Conservation (phyloP, 805 yeast species). For the Wickerhamiella bombiphila region DNA sequence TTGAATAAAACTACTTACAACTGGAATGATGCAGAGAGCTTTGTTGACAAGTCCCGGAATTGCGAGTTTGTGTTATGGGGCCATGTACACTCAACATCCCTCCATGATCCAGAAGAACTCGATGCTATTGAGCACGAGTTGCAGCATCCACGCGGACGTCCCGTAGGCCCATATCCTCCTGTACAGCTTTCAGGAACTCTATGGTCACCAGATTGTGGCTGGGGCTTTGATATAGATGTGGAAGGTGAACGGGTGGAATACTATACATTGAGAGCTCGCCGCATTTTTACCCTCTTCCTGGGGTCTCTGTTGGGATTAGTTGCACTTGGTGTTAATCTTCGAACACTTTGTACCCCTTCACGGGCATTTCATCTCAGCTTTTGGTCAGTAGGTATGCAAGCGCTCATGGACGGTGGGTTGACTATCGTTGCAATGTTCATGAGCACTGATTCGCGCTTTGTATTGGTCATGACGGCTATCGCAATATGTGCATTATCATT, state of each 20-base stretch:
- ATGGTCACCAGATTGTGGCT: slow-evolving; percentile 85
- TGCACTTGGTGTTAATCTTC: slow-evolving; percentile 53
- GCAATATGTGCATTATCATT: neutral
- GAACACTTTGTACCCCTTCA: slow-evolving; percentile 62
- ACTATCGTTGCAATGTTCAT: slow-evolving; percentile 48
- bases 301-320: slow-evolving; percentile 38
- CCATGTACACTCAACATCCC: slow-evolving; percentile 39
- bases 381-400: slow-evolving; percentile 43
- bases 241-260: slow-evolving; percentile 47
- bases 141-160: slow-evolving; percentile 61
- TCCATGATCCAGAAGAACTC: slow-evolving; percentile 27
- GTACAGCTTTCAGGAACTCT: slow-evolving; percentile 43
- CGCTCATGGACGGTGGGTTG: slow-evolving; percentile 53
- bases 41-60: slow-evolving; percentile 33
- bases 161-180: slow-evolving; percentile 44
- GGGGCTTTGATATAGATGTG: slow-evolving; percentile 25
- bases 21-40: slow-evolving; percentile 38
- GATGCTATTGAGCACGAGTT: slow-evolving; percentile 58
- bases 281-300: slow-evolving; percentile 31
- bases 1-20: slow-evolving; percentile 18
- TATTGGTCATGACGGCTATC: neutral
- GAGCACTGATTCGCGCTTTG: slow-evolving; percentile 44
- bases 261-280: slow-evolving; percentile 26
- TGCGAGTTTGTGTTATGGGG: slow-evolving; percentile 65
- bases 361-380: slow-evolving; percentile 60